Conservation (phyloP, 2,329 filamentous ascomycete genomes). For the Ophiobolus disseminans region DNA sequence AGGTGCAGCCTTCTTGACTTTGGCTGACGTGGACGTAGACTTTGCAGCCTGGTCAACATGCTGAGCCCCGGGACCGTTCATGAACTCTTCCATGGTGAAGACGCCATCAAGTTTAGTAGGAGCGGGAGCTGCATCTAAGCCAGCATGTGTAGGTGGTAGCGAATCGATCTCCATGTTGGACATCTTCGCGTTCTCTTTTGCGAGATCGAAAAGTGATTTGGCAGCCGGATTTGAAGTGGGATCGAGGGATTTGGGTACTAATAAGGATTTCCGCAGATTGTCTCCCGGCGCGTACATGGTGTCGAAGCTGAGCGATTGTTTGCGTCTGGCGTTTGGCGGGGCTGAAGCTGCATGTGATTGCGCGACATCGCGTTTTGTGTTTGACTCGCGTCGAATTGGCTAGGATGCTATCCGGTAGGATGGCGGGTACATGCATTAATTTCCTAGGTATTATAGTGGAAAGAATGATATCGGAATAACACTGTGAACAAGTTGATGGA, state of each 20-base stretch:
- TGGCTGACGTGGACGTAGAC: conserved; percentile 13
- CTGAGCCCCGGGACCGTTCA: conserved; percentile 13
- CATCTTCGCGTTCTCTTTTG: conserved; percentile 1
- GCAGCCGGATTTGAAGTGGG: conserved; percentile 10
- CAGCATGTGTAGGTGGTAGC: neutral
- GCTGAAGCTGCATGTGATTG: neutral
- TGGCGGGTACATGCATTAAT: too few species aligned
- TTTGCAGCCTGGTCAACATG: conserved; percentile 9
- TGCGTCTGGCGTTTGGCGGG: conserved; percentile 1
- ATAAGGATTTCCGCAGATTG: conserved; percentile 15
- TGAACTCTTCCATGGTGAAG: conserved; percentile 29
- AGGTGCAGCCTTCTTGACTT: conserved; percentile 27
- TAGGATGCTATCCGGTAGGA: too few species aligned
- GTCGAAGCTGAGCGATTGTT: too few species aligned
- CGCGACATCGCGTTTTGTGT: conserved; percentile 4
- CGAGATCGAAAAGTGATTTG: neutral
- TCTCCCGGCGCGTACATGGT: too few species aligned
- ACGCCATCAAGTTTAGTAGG: conserved; percentile 12
- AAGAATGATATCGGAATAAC: too few species aligned
- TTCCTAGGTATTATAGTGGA: too few species aligned
- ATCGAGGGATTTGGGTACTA: conserved; percentile 31
- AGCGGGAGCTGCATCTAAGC: neutral
- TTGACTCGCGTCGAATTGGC: too few species aligned
- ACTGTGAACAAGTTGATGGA: too few species aligned
- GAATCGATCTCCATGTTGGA: conserved; percentile 19